A percentile compares a stretch with the other conserved stretches of the same genome.
These are phyloP conservation scores for Pleoardoris graminearum DNA, from an alignment of 2,329 filamentous ascomycete genomes.

Conservation along the genomic window DNA sequence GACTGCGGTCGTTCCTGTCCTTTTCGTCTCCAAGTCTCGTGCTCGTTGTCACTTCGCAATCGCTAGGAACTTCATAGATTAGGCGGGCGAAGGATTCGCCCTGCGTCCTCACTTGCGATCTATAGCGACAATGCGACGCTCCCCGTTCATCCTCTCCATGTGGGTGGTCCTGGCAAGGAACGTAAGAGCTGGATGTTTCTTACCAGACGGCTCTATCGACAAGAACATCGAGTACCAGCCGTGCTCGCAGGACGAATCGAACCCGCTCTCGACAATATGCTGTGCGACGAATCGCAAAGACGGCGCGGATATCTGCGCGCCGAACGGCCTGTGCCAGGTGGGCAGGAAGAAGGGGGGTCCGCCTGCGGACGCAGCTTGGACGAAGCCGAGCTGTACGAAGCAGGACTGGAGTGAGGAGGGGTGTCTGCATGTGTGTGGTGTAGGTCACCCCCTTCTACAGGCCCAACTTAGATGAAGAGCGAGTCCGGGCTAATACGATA, in stretches of 20 bases:
- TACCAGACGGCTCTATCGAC: slow-evolving; percentile 2
- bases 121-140: too few species aligned
- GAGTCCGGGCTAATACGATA: background rate
- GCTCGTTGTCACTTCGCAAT: too few species aligned
- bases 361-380: slow-evolving; percentile 1
- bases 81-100: too few species aligned
- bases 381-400: slow-evolving; percentile 12
- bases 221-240: slow-evolving; percentile 7
- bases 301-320: slow-evolving; percentile 12
- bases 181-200: slow-evolving; percentile 4
- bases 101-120: too few species aligned
- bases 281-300: slow-evolving; percentile 4
- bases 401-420: slow-evolving; percentile 6
- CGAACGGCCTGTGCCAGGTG: slow-evolving; percentile 13
- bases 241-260: slow-evolving; percentile 2
- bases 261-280: slow-evolving; percentile 5
- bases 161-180: background rate
- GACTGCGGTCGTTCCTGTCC: too few species aligned
- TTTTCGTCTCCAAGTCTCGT: too few species aligned
- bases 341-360: slow-evolving; percentile 8
- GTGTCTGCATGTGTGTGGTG: slow-evolving; percentile 12
- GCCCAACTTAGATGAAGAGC: background rate
- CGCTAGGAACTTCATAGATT: too few species aligned
- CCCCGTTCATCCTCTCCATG: too few species aligned
- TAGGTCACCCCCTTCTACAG: background rate